Conservation (phyloP, 148 eudicot species). For the Arbutus unedo region DNA sequence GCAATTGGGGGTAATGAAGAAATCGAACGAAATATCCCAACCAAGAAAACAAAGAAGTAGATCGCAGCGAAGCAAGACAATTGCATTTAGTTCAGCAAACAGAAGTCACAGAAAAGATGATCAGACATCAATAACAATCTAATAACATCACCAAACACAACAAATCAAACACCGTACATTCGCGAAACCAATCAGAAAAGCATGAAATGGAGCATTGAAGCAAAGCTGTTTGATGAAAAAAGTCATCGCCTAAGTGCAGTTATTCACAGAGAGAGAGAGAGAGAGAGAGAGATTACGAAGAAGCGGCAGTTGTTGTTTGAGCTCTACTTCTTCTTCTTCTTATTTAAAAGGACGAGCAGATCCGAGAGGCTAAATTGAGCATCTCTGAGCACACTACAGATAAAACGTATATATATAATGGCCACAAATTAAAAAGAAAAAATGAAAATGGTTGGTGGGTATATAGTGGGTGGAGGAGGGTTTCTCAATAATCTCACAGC, state of each 20-base stretch:
- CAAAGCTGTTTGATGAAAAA: conserved; percentile 8
- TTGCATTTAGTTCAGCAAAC: not conserved
- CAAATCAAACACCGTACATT: not conserved
- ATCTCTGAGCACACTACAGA: not conserved
- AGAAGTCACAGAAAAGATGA: not conserved
- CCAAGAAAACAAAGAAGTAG: not conserved
- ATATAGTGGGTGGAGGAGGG: conserved; percentile 47
- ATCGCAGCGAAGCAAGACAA: conserved; percentile 10
- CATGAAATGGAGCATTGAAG: conserved; percentile 12
- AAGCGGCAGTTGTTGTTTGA: not conserved
- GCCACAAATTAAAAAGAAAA: not conserved
- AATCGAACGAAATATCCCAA: not conserved
- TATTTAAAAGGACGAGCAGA: not conserved
- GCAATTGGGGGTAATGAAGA: not conserved
- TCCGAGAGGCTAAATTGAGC: conserved; percentile 21
- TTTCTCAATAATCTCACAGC: conserved; percentile 10
- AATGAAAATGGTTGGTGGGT: conserved; percentile 29
- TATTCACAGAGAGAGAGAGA: not conserved
- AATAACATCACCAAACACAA: not conserved
- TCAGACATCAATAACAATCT: not conserved
- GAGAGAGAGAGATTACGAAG: conserved; percentile 13
- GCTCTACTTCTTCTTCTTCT: not conserved
- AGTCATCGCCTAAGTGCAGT: not conserved
- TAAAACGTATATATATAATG: not conserved
- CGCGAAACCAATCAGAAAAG: not conserved